Evolutionary conservation across 2,329 filamentous ascomycete genomes (phyloP), one percentile per base, ranked within the genome.

Genomic region (Pezicula carpinea): DNA sequence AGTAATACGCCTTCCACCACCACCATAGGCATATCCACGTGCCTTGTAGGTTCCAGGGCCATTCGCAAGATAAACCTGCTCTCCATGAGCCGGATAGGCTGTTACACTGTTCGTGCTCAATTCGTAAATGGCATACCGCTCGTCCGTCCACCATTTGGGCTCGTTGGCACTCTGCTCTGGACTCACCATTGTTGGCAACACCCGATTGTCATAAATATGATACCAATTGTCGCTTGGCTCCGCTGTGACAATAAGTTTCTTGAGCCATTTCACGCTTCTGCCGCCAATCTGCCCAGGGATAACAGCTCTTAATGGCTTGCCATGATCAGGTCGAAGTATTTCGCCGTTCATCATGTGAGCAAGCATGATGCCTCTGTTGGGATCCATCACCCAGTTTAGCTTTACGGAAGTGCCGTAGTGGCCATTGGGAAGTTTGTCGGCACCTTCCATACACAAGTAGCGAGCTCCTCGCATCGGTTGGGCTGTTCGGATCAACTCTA

Each of bases 261-360:
- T 92, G 49, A 96, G 64, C 91, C 91, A 96, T 66, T 96, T 96
- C 26, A 96, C 90, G 64, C 89, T 95, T 53, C 91, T 78, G 1
- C 90, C 91, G 29, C 91, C 91, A 52, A 96, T 96, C 65, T 95
- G 89, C 0, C 91, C 91, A 0, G 91, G 91, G 4, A 96, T 87
- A 6, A 96, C 82, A 6, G 85, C 83, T 51, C 91, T 77, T 35
- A 96, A 68, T 1, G 91, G 91, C 55, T 87, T 87, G 15, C 91
- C 91, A 58, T 96, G 91, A 62, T 96, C 91, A 0, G 89, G 89
- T 39, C 79, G 75, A 5, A 96, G 75, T 49, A 75, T 69, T 60
- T 91, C 87, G 39, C 90, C 91, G 53, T 96, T 96, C 89, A 96
- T 95, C 62, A 81, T 85, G 65, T 95, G 85, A 3, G 90, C 87